phyloP scores from a whole-genome alignment of 345 rosid species.

The Tarenaya hassleriana region DNA sequence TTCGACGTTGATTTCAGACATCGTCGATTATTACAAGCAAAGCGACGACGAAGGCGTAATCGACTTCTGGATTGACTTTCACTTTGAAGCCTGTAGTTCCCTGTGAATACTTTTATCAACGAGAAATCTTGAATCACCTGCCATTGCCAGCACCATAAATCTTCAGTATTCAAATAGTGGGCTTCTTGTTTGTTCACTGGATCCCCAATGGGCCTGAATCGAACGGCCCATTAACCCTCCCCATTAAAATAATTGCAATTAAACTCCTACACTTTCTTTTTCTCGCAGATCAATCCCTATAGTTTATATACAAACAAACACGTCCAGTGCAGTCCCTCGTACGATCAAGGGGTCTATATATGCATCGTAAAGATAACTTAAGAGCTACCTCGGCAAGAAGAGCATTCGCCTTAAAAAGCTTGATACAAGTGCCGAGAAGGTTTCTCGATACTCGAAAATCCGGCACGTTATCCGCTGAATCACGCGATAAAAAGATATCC shows the following conservation, averaged over 20 bases:
- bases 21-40: conserved; percentile 24
- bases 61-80: conserved; percentile 41
- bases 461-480: conserved; percentile 4
- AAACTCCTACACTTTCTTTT: neutral
- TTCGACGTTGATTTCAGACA: conserved; percentile 17
- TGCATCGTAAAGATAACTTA: no score
- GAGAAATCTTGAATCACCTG: conserved; percentile 44
- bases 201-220: no score
- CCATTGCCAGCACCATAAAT: neutral
- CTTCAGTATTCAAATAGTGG: no score
- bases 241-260: no score
- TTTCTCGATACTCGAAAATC: conserved; percentile 44
- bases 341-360: no score
- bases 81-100: conserved; percentile 40
- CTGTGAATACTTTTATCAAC: conserved; percentile 32
- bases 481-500: conserved; percentile 35
- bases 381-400: conserved; percentile 54
- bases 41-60: conserved; percentile 40
- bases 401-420: conserved; percentile 40
- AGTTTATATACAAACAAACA: neutral
- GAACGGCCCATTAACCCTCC: no score
- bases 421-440: conserved; percentile 48
- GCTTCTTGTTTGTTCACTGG: no score
- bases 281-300: neutral
- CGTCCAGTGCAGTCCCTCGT: no score